Base-by-base conservation (phyloP, 2,329 filamentous ascomycete species). In the Nemania abortiva region DNA sequence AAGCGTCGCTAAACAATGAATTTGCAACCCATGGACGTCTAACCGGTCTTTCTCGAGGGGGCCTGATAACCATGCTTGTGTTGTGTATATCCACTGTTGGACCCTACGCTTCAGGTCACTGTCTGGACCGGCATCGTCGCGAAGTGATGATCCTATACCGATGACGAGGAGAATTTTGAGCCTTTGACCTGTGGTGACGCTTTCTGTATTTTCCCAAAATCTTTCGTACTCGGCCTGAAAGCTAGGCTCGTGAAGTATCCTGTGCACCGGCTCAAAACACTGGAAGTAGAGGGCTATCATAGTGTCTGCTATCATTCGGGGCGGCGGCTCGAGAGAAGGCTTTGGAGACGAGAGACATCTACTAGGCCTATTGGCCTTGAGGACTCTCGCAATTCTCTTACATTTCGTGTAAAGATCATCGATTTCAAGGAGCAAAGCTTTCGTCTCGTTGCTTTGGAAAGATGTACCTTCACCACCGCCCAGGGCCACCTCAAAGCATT, bases 171-270 rank as follows among this genome's bases (percentile, higher is more conserved):
- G 77, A 1, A 82, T 69, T n/a, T 79, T 80, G 4, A 83, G 76
- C 2, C 77, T 77, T 2, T 77, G 31, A 2, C 71, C 74, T 6
- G 58, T 66, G 0, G 74, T 66, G 1, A 73, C 70, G 7, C 6
- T 70, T 5, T 77, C 75, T 0, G 80, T 76, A 2, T 79, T 10
- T 3, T 79, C 74, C 86, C 86, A 88, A 68, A 84, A 85, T 0
- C 61, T 75, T 3, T 78, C 68, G 70, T 88, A 89, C 7, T 87
- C 83, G 22, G 77, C 71, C 80, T 82, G 82, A 68, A 89, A 90
- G 0, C 81, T 84, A 0, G 86, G 86, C 4, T 79, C 74, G 63
- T 89, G 87, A 0, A 89, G 74, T 53, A 89, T 84, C 2, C 86
- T 83, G 60, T 87, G 83, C 0, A 81, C 80, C 1, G 81, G 82